Percentiles rank a stretch among this genome's conserved stretches.
These are phyloP conservation scores for Citrus unshiu DNA, from an alignment of 345 rosid species.

Conservation along the genomic window DNA sequence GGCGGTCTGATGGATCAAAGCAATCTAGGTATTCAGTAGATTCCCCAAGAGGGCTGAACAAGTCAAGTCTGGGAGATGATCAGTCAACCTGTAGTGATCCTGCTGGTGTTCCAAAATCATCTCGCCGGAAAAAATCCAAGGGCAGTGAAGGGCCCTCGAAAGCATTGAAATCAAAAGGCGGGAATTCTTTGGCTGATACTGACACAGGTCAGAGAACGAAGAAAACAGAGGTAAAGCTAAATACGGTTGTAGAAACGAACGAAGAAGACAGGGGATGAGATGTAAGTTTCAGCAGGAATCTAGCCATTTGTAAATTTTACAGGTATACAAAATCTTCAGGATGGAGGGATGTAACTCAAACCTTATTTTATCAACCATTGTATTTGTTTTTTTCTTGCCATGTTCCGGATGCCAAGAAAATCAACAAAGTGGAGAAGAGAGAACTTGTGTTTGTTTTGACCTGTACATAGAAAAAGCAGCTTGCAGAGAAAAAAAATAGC, in stretches of 20 bases:
- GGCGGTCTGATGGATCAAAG: constrained; percentile 28
- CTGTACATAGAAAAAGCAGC: not conserved
- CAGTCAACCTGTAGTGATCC: constrained; percentile 23
- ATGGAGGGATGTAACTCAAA: not conserved
- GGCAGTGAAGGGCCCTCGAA: constrained; percentile 21
- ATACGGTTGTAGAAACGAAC: constrained; percentile 20
- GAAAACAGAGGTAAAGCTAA: constrained; percentile 17
- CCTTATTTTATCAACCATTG: not conserved
- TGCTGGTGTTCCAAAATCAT: constrained; percentile 29
- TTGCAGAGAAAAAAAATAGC: not conserved
- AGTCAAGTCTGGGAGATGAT: constrained; percentile 12
- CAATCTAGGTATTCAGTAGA: constrained; percentile 33
- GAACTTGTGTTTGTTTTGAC: not conserved
- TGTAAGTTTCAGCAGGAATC: not conserved
- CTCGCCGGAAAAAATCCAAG: constrained; percentile 41
- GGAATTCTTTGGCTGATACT: constrained; percentile 15
- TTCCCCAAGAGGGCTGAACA: constrained; percentile 22
- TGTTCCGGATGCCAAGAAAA: not conserved
- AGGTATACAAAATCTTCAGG: not conserved
- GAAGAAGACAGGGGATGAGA: constrained; percentile 15
- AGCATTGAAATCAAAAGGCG: constrained; percentile 32
- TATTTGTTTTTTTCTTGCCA: not conserved
- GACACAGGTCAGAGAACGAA: constrained; percentile 3
- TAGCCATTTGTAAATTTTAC: not conserved
- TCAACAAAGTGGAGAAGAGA: not conserved